phyloP scores from a whole-genome alignment of 257 asterid species.

The Nemophila menziesii region DNA sequence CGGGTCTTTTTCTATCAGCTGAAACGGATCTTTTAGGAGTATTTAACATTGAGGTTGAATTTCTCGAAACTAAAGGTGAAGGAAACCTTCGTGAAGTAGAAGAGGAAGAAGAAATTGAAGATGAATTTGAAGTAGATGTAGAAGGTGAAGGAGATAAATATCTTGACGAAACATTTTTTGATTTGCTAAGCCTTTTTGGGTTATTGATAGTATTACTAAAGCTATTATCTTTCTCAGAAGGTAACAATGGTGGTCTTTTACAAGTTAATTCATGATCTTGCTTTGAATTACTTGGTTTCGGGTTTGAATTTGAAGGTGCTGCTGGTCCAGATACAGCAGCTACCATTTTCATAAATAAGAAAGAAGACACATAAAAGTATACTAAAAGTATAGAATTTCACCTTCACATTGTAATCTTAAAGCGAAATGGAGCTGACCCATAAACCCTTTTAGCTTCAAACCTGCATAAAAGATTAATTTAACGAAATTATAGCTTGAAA shows the following conservation, averaged over 20 bases:
- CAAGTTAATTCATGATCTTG: constrained; percentile 21
- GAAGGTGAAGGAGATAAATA: constrained; percentile 87
- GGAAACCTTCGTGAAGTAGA: constrained; percentile 65
- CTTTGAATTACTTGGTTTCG: constrained; percentile 11
- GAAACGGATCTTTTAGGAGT: constrained; percentile 72
- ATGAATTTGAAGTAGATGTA: constrained; percentile 60
- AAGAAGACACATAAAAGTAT: constrained; percentile 16
- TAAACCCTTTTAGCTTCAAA: constrained; percentile 22
- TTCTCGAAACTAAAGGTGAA: constrained; percentile 57
- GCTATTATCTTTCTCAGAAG: constrained; percentile 50
- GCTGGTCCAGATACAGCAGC: constrained; percentile 85
- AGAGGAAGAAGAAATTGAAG: constrained; percentile 53
- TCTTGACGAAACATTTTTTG: constrained; percentile 66
- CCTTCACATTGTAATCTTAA: constrained; percentile 41
- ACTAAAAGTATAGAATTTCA: constrained; percentile 16
- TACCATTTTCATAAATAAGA: constrained; percentile 50
- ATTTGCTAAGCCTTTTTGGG: constrained; percentile 54
- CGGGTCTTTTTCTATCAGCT: constrained; percentile 61
- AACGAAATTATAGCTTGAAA: constrained; percentile 38
- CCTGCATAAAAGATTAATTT: constrained; percentile 48
- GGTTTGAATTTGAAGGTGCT: constrained; percentile 36
- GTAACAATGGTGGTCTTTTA: constrained; percentile 50
- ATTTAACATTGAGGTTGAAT: constrained; percentile 32
- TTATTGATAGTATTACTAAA: constrained; percentile 41
- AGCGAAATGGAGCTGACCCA: constrained; percentile 26